Conservation (phyloP, 192 early-diverging fungal genomes). For the Backusella parvicylindrica region DNA sequence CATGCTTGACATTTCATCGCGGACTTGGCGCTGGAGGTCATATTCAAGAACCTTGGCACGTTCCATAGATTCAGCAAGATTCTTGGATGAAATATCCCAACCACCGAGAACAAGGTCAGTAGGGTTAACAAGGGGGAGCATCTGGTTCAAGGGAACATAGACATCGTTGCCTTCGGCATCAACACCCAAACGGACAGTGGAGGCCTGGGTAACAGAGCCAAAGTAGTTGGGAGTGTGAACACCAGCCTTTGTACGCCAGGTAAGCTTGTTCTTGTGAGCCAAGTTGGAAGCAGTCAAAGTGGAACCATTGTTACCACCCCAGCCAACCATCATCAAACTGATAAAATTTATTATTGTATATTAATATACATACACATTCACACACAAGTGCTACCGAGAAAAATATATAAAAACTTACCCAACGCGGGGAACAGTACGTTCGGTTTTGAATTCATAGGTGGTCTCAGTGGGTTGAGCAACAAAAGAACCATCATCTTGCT, state of each 20-base stretch:
- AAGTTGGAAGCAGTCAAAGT: constrained; percentile 95
- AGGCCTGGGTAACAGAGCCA: constrained; percentile 95
- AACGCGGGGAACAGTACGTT: constrained; percentile 74
- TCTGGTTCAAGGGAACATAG: constrained; percentile 87
- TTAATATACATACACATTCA: neutral
- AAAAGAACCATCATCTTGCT: constrained; percentile 62
- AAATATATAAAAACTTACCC: constrained; percentile 52
- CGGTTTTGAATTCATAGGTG: constrained; percentile 88
- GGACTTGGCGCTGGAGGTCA: constrained; percentile 93
- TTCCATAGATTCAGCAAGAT: constrained; percentile 90
- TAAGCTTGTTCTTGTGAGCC: constrained; percentile 85
- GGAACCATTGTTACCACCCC: constrained; percentile 99
- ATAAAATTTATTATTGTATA: neutral
- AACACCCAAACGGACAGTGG: constrained; percentile 93
- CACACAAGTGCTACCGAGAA: neutral
- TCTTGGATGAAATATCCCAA: constrained; percentile 92
- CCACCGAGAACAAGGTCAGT: constrained; percentile 97
- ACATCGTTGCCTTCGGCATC: constrained; percentile 82
- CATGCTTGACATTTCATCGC: constrained; percentile 72
- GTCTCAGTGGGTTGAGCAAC: constrained; percentile 83
- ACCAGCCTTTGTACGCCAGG: constrained; percentile 94
- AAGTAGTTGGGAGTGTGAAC: constrained; percentile 93
- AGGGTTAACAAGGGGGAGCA: constrained; percentile 96
- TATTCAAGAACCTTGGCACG: constrained; percentile 95
- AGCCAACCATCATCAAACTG: constrained; percentile 98